phyloP scores from a whole-genome alignment of 345 rosid genomes.

The rapeseed (Brassica napus) region DNA sequence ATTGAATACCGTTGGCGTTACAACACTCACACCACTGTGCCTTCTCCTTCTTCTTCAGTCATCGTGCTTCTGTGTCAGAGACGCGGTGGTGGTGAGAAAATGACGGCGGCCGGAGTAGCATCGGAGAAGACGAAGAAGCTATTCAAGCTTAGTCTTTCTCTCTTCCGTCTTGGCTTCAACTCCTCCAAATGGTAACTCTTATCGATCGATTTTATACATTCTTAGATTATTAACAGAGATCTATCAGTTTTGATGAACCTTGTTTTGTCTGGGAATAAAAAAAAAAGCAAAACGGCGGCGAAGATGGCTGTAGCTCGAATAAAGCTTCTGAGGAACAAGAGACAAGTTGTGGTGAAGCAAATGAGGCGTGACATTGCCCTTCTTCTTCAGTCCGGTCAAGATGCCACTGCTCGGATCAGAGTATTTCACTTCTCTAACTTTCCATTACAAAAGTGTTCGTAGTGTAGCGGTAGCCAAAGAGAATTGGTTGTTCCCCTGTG shows the following conservation, averaged over 20 bases:
- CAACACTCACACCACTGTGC: neutral
- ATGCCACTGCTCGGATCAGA: conserved; percentile 93
- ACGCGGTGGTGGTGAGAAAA: neutral
- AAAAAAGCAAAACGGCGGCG: conserved; percentile 82
- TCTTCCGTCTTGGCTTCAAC: neutral
- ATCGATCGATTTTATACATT: neutral
- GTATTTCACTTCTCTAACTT: conserved; percentile 39
- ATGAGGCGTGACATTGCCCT: conserved; percentile 90
- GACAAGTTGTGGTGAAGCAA: conserved; percentile 83
- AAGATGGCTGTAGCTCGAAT: conserved; percentile 97
- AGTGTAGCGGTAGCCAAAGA: no score
- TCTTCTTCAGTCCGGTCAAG: conserved; percentile 88
- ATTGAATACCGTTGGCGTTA: neutral
- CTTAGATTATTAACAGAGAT: neutral
- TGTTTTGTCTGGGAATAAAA: neutral
- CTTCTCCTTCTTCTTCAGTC: neutral
- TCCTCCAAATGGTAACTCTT: neutral
- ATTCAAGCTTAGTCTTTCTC: neutral
- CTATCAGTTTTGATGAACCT: neutral
- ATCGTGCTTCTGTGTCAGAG: neutral
- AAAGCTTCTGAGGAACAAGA: conserved; percentile 82
- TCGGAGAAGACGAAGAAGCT: neutral
- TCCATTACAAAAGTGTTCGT: neutral
- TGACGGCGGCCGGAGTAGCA: neutral
- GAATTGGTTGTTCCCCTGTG: no score